Percentiles rank a stretch among this genome's conserved stretches.
phyloP scores from a whole-genome alignment of 139 green algal genomes.

The Chlamydomonas urium region DNA sequence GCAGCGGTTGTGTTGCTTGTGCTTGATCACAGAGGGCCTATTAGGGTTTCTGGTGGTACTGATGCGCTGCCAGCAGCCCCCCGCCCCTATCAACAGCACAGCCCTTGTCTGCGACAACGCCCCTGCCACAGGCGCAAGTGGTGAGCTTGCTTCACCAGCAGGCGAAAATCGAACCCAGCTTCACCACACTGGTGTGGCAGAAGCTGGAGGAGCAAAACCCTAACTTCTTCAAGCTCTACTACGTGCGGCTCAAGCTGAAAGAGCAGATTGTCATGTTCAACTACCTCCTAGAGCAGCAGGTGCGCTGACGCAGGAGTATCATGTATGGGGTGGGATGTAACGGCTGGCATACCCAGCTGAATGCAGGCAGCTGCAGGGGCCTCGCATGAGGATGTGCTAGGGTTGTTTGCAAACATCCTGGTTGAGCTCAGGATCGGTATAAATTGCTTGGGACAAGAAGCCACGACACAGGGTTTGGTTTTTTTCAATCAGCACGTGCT shows the following conservation, averaged over 20 bases:
- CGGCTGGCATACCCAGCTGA: background rate
- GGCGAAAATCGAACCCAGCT: constrained; percentile 76
- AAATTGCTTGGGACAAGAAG: no score
- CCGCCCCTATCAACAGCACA: no score
- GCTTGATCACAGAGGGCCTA: background rate
- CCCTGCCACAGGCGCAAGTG: background rate
- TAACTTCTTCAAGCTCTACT: constrained; percentile 86
- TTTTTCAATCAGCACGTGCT: background rate
- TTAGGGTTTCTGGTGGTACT: background rate
- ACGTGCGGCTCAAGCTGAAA: constrained; percentile 67
- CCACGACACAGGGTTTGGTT: no score
- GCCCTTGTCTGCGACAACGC: background rate
- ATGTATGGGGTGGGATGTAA: constrained; percentile 27
- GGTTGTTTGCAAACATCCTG: background rate
- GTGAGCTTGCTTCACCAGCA: constrained; percentile 31
- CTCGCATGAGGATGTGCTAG: background rate
- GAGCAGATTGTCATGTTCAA: constrained; percentile 94
- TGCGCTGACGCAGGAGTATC: constrained; percentile 51
- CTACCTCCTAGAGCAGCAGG: constrained; percentile 83
- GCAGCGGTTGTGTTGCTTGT: background rate
- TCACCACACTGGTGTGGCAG: constrained; percentile 87
- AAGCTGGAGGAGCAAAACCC: constrained; percentile 95
- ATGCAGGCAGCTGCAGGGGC: background rate
- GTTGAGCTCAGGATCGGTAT: background rate
- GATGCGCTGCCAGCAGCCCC: background rate